Conservation (phyloP, 2,329 filamentous ascomycete species). For the Penicillium sp. region DNA sequence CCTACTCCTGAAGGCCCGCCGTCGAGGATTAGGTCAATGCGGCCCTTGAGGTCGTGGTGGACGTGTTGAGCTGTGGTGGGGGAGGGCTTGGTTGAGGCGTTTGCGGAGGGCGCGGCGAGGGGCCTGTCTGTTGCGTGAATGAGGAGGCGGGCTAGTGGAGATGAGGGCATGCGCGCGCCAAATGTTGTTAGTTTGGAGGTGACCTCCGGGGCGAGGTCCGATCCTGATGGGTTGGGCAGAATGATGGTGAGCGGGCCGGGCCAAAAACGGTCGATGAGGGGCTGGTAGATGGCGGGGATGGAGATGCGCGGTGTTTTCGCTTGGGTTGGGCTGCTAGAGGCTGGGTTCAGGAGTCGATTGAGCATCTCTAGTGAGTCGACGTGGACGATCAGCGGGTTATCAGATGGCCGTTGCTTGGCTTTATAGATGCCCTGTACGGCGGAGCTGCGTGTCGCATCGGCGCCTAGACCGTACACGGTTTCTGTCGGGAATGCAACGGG, state of each 20-base stretch:
- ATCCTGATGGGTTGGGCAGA: conserved; percentile 72
- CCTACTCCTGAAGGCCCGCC: conserved; percentile 86
- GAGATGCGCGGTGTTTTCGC: conserved; percentile 35
- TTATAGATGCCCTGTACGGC: conserved; percentile 91
- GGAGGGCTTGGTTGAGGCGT: conserved; percentile 89
- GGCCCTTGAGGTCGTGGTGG: conserved; percentile 77
- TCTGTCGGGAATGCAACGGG: conserved; percentile 97
- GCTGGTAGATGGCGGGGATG: conserved; percentile 75
- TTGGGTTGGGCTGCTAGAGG: conserved; percentile 22
- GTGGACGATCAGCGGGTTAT: conserved; percentile 96
- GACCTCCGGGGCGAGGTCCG: conserved; percentile 82
- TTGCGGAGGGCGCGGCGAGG: conserved; percentile 89
- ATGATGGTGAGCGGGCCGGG: conserved; percentile 92
- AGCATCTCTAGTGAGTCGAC: conserved; percentile 81
- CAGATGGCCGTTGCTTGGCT: conserved; percentile 85
- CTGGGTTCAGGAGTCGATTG: conserved; percentile 60
- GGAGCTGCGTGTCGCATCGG: conserved; percentile 83
- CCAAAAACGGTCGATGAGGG: conserved; percentile 85
- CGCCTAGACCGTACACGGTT: conserved; percentile 96
- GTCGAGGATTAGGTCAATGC: conserved; percentile 85
- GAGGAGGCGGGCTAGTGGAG: conserved; percentile 82
- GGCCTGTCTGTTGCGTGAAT: conserved; percentile 78
- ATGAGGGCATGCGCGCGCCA: conserved; percentile 86
- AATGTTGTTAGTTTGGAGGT: conserved; percentile 85
- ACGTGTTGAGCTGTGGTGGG: conserved; percentile 92